phyloP scores from a whole-genome alignment of 192 early-diverging fungal species.

The Backusella tarrabulga region DNA sequence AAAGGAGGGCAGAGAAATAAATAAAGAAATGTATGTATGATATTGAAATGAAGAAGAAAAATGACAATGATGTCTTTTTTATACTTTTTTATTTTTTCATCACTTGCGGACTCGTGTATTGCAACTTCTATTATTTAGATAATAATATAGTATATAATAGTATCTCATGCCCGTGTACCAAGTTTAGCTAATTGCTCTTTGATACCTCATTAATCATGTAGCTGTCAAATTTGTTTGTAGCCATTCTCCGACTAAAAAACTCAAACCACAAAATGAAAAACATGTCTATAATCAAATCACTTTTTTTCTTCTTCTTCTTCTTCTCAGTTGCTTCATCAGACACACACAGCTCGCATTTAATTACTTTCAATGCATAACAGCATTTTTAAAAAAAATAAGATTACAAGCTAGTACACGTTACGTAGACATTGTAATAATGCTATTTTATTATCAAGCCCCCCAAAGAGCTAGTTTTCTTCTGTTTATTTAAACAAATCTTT shows the following conservation, averaged over 20 bases:
- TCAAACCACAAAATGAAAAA: background rate
- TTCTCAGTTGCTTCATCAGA: background rate
- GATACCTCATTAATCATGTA: background rate
- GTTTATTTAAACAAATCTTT: background rate
- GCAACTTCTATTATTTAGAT: background rate
- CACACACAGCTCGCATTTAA: background rate
- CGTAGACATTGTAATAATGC: background rate
- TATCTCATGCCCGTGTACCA: background rate
- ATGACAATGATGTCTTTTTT: background rate
- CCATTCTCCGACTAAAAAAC: background rate
- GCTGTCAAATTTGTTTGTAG: background rate
- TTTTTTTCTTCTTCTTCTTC: background rate
- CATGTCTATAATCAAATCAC: background rate
- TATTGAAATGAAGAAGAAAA: background rate
- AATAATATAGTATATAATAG: background rate
- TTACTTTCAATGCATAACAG: background rate
- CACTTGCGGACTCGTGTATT: background rate
- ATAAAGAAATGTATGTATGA: background rate
- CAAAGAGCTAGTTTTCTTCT: background rate
- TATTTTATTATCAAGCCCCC: background rate
- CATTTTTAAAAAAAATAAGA: too few relatives aligned
- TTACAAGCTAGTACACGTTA: background rate
- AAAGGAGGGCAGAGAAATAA: background rate
- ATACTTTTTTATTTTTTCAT: background rate
- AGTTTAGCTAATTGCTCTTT: background rate